Evolutionary conservation across 495 filamentous ascomycete genomes (phyloP).

Genomic region (Daldinia caldariorum): DNA sequence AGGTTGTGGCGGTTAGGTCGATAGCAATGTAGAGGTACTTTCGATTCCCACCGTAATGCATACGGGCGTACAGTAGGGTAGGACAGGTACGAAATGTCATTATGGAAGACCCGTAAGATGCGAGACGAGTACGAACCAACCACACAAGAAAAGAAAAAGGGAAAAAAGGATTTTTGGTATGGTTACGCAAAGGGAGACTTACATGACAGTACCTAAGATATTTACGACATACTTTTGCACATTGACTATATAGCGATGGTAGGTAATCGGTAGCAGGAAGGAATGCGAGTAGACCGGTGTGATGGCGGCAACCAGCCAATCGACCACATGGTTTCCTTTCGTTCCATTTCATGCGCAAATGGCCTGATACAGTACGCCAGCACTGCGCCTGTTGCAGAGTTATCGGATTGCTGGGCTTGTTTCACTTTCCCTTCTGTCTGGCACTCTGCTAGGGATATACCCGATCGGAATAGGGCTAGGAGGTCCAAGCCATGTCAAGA

Average conservation of each 20-base stretch:
- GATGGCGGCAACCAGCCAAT: slow-evolving; percentile 37
- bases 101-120: background rate
- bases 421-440: background rate
- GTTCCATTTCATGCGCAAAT: slow-evolving; percentile 22
- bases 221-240: slow-evolving; percentile 1
- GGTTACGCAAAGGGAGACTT: slow-evolving; percentile 27
- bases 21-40: slow-evolving; percentile 7
- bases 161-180: background rate
- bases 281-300: slow-evolving; percentile 31
- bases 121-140: slow-evolving; percentile 8
- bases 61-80: background rate
- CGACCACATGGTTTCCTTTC: slow-evolving; percentile 23
- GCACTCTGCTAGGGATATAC: background rate
- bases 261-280: slow-evolving; percentile 10
- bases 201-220: slow-evolving; percentile 3
- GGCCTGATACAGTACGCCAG: slow-evolving; percentile 24
- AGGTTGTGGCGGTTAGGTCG: background rate
- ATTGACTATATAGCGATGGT: background rate
- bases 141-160: background rate
- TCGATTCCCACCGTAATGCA: background rate
- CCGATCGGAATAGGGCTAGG: background rate
- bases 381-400: slow-evolving; percentile 9
- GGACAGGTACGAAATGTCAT: background rate
- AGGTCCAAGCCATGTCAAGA: background rate
- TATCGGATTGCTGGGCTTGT: background rate